Base-by-base conservation (phyloP, 306 rosid genomes). In the Oemleria cerasiformis region DNA sequence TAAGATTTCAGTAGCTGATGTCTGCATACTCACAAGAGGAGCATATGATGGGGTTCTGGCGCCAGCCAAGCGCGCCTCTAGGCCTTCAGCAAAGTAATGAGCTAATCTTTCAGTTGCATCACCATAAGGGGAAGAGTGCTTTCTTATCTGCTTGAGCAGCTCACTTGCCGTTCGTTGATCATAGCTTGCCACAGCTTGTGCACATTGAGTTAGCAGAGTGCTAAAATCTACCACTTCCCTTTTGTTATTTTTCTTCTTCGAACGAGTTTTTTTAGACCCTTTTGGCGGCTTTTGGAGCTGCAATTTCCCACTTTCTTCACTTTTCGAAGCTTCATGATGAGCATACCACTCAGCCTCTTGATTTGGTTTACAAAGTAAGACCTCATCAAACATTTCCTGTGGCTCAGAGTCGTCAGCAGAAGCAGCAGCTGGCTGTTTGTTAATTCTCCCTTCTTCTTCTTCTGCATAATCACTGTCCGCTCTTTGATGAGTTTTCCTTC, bases 91-190 rank as follows among this genome's bases (percentile, higher is more conserved):
- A 39, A 84, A 75, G 82, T 76, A 79, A 79, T 84, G 78, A 67
- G 86, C 84, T 62, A 82, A 48, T 55, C 82, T 79, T 41, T 85
- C 76, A 13, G 77, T 66, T 19, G 78, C 81, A 65, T 79, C 84
- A 53, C 86, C 84, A 45, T 45, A 14, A 14, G 80, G 62, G 16
- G 74, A 64, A 76, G 88, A 79, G 60, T 81, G 75, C 23, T 81
- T 79, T 72, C 80, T 73, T 44, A 84, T 84, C 68, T 81, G 78
- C 55, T 65, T 67, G 9, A 85, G 75, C 34, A 79, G 36, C 38
- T 81, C 76, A 16, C 17, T 67, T 3, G 80, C 84, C 41, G 76
- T 70, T 39, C 50, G 70, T 8, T 55, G 78, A 59, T 85, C 84
- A 57, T 68, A 67, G 36, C 70, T 58, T 30, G 80, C 74, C 11